Conservation (phyloP, 345 rosid species). For the Camelina laxa region DNA sequence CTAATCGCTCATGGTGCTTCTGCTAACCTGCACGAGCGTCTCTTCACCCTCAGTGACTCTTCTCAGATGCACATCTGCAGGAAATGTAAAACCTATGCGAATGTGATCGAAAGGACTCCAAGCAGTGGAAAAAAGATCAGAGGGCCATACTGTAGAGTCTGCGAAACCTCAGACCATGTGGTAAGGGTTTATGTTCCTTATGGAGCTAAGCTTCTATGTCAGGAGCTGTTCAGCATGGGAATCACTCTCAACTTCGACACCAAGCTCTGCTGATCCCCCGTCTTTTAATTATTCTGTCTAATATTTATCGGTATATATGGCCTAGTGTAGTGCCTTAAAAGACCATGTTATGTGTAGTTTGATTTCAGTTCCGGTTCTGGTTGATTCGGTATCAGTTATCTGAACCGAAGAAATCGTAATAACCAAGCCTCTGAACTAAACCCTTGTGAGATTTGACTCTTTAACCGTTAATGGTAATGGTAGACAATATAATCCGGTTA, state of each 20-base stretch:
- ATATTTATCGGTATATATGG: constrained; percentile 14
- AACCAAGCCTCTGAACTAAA: constrained; percentile 4
- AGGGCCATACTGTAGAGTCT: constrained; percentile 76
- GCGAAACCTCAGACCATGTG: constrained; percentile 66
- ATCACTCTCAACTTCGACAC: constrained; percentile 71
- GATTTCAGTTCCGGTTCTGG: constrained; percentile 1
- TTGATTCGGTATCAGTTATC: constrained; percentile 9
- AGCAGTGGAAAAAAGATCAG: constrained; percentile 69
- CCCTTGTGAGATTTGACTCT: not conserved
- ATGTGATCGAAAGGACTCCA: constrained; percentile 65
- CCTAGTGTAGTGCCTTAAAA: not conserved
- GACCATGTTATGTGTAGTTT: constrained; percentile 15
- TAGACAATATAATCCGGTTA: not conserved
- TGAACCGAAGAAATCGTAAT: constrained; percentile 5
- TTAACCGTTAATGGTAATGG: not conserved
- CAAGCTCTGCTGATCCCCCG: constrained; percentile 49
- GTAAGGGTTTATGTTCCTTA: constrained; percentile 71
- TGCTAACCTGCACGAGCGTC: constrained; percentile 82
- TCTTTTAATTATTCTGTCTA: not conserved
- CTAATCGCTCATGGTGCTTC: constrained; percentile 88
- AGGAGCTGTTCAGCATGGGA: constrained; percentile 92
- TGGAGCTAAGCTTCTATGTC: constrained; percentile 76
- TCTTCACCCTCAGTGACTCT: constrained; percentile 76
- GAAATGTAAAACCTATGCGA: constrained; percentile 63
- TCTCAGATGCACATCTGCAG: constrained; percentile 79